These are phyloP conservation scores for Cantharellus anzutake DNA, from an alignment of 768 basidiomycete species.

Conservation along the genomic window DNA sequence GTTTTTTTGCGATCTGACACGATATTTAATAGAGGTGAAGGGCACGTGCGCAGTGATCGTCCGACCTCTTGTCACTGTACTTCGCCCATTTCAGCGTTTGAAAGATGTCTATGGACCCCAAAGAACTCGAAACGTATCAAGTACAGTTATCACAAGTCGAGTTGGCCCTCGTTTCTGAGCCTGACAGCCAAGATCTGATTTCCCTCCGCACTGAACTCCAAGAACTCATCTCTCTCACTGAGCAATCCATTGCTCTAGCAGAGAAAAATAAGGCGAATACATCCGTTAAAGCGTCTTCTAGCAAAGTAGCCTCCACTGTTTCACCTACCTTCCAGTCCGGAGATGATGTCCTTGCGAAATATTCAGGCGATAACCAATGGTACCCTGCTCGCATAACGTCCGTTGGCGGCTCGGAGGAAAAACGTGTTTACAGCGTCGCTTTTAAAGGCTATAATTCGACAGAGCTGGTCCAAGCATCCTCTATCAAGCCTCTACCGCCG, in stretches of 20 bases:
- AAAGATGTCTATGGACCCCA: constrained; percentile 27
- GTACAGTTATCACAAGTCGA: constrained; percentile 82
- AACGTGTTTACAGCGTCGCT: constrained; percentile 72
- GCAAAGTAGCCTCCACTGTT: constrained; percentile 21
- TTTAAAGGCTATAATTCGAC: constrained; percentile 88
- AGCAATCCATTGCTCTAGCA: constrained; percentile 48
- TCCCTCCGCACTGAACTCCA: constrained; percentile 59
- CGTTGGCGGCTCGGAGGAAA: constrained; percentile 62
- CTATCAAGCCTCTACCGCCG: constrained; percentile 49
- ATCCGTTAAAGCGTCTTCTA: constrained; percentile 21
- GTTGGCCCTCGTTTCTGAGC: constrained; percentile 54
- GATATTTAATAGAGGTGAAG: too few relatives aligned
- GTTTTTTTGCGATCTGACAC: too few relatives aligned
- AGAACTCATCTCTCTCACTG: constrained; percentile 67
- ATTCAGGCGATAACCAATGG: constrained; percentile 66
- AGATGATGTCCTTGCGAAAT: constrained; percentile 72
- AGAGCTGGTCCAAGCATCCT: constrained; percentile 54
- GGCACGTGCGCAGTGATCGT: too few relatives aligned
- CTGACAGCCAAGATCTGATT: constrained; percentile 50
- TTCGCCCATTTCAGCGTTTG: too few relatives aligned
- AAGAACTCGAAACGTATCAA: constrained; percentile 78
- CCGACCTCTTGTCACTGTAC: too few relatives aligned
- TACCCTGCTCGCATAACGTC: constrained; percentile 80
- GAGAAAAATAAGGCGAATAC: constrained; percentile 19
- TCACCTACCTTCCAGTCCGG: constrained; percentile 41